Conservation (phyloP, 1,284 basidiomycete species). For the Ceratobasidium sp. region DNA sequence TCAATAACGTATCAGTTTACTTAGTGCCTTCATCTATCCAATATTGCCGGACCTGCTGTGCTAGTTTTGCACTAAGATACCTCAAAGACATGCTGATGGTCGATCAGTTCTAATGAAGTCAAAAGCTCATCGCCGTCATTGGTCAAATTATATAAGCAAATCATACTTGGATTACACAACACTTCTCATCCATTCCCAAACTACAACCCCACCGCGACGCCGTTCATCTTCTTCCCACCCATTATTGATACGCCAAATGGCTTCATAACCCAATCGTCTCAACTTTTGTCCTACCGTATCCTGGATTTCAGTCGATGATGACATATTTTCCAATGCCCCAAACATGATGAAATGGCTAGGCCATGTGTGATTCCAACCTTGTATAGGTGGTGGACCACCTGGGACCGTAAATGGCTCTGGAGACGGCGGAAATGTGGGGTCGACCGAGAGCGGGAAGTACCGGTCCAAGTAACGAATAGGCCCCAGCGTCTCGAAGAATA, state of each 20-base stretch:
- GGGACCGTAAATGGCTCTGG: slow-evolving; percentile 64
- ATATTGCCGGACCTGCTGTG: slow-evolving; percentile 68
- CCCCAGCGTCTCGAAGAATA: slow-evolving; percentile 70
- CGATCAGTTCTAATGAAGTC: neutral
- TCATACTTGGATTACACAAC: neutral
- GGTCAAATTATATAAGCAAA: slow-evolving; percentile 4
- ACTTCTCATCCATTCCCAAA: slow-evolving; percentile 57
- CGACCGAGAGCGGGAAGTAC: slow-evolving; percentile 68
- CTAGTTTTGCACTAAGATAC: slow-evolving; percentile 77
- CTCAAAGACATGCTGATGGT: slow-evolving; percentile 64
- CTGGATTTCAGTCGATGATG: slow-evolving; percentile 49
- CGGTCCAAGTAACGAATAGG: slow-evolving; percentile 69
- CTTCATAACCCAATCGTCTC: slow-evolving; percentile 64
- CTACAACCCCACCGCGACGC: slow-evolving; percentile 76
- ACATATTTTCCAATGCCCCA: slow-evolving; percentile 63
- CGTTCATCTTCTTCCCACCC: slow-evolving; percentile 81
- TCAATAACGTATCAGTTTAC: slow-evolving; percentile 19
- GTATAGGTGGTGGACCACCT: slow-evolving; percentile 50
- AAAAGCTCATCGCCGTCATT: slow-evolving; percentile 21
- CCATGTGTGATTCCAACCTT: slow-evolving; percentile 72
- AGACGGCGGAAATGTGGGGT: slow-evolving; percentile 69
- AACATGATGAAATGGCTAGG: slow-evolving; percentile 82
- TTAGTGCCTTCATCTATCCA: neutral
- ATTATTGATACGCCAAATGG: slow-evolving; percentile 69
- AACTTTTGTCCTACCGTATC: slow-evolving; percentile 58